Conservation (phyloP, 2,329 filamentous ascomycete species). For the Ascosphaera acerosa region DNA sequence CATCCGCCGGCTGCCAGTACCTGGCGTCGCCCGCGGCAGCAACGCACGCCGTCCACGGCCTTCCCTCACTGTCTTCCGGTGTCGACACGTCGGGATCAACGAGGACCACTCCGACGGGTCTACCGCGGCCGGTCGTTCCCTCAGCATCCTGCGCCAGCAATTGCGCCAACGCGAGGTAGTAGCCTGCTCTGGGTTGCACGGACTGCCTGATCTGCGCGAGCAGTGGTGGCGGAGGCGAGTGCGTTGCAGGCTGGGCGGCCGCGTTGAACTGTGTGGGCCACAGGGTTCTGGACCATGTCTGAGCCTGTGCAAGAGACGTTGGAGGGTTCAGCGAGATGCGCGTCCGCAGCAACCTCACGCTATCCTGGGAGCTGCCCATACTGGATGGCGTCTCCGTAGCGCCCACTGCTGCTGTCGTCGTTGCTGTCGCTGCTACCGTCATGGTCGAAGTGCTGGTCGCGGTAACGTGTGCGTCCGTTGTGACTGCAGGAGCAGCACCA, state of each 20-base stretch:
- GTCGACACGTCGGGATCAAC: conserved; percentile 18
- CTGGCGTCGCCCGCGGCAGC: conserved; percentile 21
- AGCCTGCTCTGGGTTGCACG: conserved; percentile 14
- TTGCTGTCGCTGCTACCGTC: neutral
- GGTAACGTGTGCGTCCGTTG: too few relatives aligned
- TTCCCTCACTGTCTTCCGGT: conserved; percentile 8
- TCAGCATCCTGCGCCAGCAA: conserved; percentile 16
- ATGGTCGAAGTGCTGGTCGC: too few relatives aligned
- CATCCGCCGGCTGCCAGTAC: conserved; percentile 7
- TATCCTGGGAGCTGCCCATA: too few relatives aligned
- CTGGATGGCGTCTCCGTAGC: conserved; percentile 3
- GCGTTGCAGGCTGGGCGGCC: conserved; percentile 17
- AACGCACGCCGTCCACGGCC: conserved; percentile 16
- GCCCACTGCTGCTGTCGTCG: conserved; percentile 1
- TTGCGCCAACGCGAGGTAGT: conserved; percentile 17
- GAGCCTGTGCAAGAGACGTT: conserved; percentile 16
- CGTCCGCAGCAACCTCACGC: conserved; percentile 5
- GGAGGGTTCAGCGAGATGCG: conserved; percentile 19
- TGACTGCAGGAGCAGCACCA: neutral
- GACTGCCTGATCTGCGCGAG: conserved; percentile 13
- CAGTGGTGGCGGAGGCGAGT: conserved; percentile 18
- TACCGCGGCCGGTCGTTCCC: conserved; percentile 14
- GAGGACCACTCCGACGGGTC: conserved; percentile 19
- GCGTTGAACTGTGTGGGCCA: conserved; percentile 23
- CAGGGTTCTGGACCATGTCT: conserved; percentile 16